Conservation (phyloP, 2,329 filamentous ascomycete species). For the Apiospora saccharicola region DNA sequence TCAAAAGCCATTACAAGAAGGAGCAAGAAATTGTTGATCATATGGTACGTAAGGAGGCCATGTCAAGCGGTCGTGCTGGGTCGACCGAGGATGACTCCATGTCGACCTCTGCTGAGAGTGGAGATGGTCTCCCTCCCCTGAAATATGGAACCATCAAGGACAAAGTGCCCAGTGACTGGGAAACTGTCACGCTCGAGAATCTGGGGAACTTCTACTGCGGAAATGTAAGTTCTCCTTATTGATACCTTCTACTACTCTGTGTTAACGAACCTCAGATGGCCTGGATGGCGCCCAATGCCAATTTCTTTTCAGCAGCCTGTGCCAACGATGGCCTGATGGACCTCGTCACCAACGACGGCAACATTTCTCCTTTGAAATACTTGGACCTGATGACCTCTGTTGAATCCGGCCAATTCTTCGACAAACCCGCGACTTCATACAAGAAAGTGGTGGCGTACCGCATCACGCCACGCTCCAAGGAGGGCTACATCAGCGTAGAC, state of each 20-base stretch:
- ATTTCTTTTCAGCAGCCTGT: conserved; percentile 86
- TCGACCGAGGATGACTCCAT: conserved; percentile 34
- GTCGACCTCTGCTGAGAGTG: conserved; percentile 38
- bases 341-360: conserved; percentile 80
- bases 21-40: conserved; percentile 39
- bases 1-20: conserved; percentile 75
- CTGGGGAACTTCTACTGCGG: conserved; percentile 94
- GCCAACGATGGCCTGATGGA: conserved; percentile 88
- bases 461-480: conserved; percentile 75
- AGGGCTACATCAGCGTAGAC: conserved; percentile 92
- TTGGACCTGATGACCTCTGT: conserved; percentile 76
- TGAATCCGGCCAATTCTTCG: conserved; percentile 78
- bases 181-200: conserved; percentile 74
- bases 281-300: conserved; percentile 85
- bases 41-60: conserved; percentile 41
- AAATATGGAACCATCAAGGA: conserved; percentile 83
- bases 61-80: conserved; percentile 19
- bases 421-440: conserved; percentile 79
- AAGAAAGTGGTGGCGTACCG: conserved; percentile 88
- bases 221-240: conserved; percentile 64
- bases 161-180: conserved; percentile 79
- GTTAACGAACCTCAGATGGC: conserved; percentile 67
- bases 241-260: too few species aligned
- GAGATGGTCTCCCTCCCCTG: conserved; percentile 72
- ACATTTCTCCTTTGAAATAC: conserved; percentile 71